Evolutionary conservation across 768 basidiomycete species (phyloP).

Genomic region (Amanita muscaria): DNA sequence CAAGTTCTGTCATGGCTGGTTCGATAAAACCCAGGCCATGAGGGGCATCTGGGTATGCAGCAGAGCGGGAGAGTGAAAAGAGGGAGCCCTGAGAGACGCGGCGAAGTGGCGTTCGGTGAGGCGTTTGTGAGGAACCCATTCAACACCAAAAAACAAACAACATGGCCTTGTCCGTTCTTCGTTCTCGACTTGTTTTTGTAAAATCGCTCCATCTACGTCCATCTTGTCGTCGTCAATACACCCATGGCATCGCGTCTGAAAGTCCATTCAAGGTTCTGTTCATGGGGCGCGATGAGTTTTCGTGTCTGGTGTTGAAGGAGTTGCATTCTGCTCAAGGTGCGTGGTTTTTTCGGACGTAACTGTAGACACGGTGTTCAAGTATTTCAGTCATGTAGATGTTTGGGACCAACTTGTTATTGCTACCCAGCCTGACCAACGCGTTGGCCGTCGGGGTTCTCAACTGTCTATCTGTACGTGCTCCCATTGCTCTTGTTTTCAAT

Average conservation of each 20-base stretch:
- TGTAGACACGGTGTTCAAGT: conserved; percentile 10
- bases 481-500: background rate
- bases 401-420: conserved; percentile 64
- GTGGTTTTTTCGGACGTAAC: conserved; percentile 2
- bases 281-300: conserved; percentile 86
- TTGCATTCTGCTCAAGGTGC: conserved; percentile 56
- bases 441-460: conserved; percentile 52
- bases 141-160: background rate
- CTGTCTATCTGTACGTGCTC: conserved; percentile 48
- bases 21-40: conserved; percentile 82
- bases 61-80: conserved; percentile 74
- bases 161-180: too few species aligned
- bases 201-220: background rate
- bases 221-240: background rate
- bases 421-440: conserved; percentile 60
- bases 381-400: conserved; percentile 44
- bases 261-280: conserved; percentile 68
- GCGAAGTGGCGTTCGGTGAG: conserved; percentile 74
- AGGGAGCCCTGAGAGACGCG: conserved; percentile 91
- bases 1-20: conserved; percentile 75
- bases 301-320: conserved; percentile 60
- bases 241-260: background rate
- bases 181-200: too few species aligned
- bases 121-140: conserved; percentile 26
- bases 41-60: conserved; percentile 63